Evolutionary conservation across 2,329 filamentous ascomycete genomes (phyloP), one percentile per base, ranked within the genome.

Genomic region (Pyrenochaeta sp.): DNA sequence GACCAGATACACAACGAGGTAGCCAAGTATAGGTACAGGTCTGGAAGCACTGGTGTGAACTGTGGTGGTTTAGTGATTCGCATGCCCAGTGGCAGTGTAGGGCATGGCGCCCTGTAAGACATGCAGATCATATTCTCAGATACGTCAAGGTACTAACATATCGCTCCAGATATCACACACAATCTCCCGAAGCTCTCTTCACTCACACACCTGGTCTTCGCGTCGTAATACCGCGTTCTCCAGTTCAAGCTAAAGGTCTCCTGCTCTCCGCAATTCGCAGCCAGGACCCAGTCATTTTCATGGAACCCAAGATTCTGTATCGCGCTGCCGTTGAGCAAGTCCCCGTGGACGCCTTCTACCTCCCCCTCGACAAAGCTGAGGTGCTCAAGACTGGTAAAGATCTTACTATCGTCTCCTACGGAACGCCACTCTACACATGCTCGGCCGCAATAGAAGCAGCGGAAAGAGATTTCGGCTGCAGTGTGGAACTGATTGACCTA

Each of bases 1-100:
- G 92, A 97, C 70, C 92, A 97, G 79, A 84, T 97, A 29, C 92
- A 97, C 69, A 97, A 97, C 68, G 92, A 97, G 77, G 92, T 91
- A 0, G 91, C 92, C 56, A 97, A 97, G 77, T 89, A 90, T 69
- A 83, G 93, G 50, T 97, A 92, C 75, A 84, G 92, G 43, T 85
- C 87, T 63, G 88, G 87, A 11, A 74, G 64, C 2, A 87, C 83
- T 0, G 72, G 72, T 5, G 69, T 73, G 11, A 60, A 75, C 70
- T 88, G 84, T 15, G 93, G 93, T 17, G 91, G 92, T 0, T 74
- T 97, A 67, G 94, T 94, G 0, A 87, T 97, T 14, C 83, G 93
- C 21, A 97, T 97, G 93, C 93, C 93, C 0, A 91, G 88, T 61
- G 93, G 93, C 50, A 91, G 88, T 37, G 93, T 97, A 14, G 93